Evolutionary conservation across 1,284 basidiomycete genomes (phyloP).

Genomic region (Cystobasidium sp.): DNA sequence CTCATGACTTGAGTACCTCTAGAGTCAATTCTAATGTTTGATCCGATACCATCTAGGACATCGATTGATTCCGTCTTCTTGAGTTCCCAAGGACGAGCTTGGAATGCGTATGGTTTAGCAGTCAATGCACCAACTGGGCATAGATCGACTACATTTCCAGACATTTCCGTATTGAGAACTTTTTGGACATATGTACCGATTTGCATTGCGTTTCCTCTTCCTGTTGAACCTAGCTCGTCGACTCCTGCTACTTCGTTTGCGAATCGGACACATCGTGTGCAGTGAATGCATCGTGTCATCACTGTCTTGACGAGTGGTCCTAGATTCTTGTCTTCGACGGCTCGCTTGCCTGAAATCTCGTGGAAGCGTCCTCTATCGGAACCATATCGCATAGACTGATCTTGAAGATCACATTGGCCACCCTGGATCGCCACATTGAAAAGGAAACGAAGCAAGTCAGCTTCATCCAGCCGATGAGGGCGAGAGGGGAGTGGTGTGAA

Average conservation of each 20-base stretch:
- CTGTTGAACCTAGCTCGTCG: constrained; percentile 94
- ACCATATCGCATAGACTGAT: constrained; percentile 99
- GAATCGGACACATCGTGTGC: constrained; percentile 97
- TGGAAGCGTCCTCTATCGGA: constrained; percentile 97
- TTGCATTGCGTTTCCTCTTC: constrained; percentile 97
- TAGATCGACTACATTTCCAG: constrained; percentile 95
- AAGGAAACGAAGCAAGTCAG: background rate
- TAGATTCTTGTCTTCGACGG: constrained; percentile 97
- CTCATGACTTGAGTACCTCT: constrained; percentile 97
- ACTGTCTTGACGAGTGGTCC: constrained; percentile 98
- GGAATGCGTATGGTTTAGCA: constrained; percentile 97
- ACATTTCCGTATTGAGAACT: constrained; percentile 96
- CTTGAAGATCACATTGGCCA: constrained; percentile 94
- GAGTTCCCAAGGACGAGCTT: constrained; percentile 96
- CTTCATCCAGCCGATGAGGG: background rate
- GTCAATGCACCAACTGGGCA: constrained; percentile 98
- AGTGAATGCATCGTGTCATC: constrained; percentile 99
- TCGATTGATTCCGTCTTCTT: constrained; percentile 98
- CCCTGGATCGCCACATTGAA: constrained; percentile 51
- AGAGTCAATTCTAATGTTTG: constrained; percentile 96
- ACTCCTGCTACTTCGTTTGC: constrained; percentile 99
- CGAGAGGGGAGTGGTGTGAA: background rate
- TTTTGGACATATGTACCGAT: constrained; percentile 99
- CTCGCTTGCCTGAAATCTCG: constrained; percentile 96
- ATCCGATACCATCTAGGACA: constrained; percentile 96